Conservation (phyloP, 106 monocot genomes). For the Dioscorea alata region DNA sequence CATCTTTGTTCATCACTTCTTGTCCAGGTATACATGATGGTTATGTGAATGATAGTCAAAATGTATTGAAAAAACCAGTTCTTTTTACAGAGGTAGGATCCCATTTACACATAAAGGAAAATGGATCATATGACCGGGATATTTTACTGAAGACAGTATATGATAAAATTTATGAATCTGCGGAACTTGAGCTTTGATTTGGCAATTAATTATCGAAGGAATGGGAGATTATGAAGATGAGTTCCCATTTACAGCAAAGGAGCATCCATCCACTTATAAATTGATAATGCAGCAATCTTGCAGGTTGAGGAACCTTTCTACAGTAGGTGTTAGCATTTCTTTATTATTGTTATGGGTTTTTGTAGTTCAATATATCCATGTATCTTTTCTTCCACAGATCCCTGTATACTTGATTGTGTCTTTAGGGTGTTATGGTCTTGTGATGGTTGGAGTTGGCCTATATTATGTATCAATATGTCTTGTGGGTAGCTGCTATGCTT, state of each 20-base stretch:
- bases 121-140: slow-evolving; percentile 56
- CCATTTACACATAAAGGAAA: slow-evolving; percentile 18
- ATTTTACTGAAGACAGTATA: slow-evolving; percentile 63
- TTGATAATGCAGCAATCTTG: slow-evolving; percentile 31
- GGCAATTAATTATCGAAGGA: slow-evolving; percentile 78
- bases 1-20: no score
- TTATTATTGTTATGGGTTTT: not conserved
- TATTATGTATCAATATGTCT: no score
- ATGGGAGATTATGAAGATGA: slow-evolving; percentile 42
- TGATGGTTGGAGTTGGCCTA: slow-evolving; percentile 96
- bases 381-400: slow-evolving; percentile 40
- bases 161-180: slow-evolving; percentile 75
- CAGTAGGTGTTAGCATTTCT: not conserved
- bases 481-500: no score
- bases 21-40: no score
- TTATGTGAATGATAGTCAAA: slow-evolving; percentile 72
- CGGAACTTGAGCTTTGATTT: slow-evolving; percentile 69
- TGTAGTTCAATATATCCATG: not conserved
- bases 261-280: slow-evolving; percentile 51
- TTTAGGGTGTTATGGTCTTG: slow-evolving; percentile 91
- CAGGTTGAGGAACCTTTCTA: slow-evolving; percentile 23
- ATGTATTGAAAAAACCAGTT: slow-evolving; percentile 76
- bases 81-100: slow-evolving; percentile 77
- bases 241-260: slow-evolving; percentile 58
- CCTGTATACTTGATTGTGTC: slow-evolving; percentile 73